A percentile compares a stretch with the other conserved stretches of the same genome.
Conservation (phyloP, 106 monocot species). For the Alisma plantagoaquatica region DNA sequence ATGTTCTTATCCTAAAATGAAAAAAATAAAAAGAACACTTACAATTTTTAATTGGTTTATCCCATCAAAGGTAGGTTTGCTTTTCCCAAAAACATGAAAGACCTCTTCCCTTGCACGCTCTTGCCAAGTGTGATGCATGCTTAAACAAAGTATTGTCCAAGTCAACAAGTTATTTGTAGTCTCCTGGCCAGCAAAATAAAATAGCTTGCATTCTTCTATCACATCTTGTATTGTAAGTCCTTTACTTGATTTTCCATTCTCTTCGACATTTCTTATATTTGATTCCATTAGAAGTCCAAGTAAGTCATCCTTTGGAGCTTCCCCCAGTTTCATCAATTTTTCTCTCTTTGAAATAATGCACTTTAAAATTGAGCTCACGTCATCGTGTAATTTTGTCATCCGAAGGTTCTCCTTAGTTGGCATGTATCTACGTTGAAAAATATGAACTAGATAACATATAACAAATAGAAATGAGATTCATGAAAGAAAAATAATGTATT, state of each 20-base stretch:
- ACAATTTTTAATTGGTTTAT: constrained; percentile 45
- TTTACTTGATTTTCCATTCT: constrained; percentile 21
- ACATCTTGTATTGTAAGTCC: constrained; percentile 45
- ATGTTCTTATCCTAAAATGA: too few species aligned
- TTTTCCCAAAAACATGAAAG: too few species aligned
- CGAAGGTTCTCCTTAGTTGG: constrained; percentile 12
- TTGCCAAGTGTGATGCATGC: constrained; percentile 46
- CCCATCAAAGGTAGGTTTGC: too few species aligned
- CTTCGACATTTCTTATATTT: constrained; percentile 24
- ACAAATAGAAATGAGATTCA: too few species aligned
- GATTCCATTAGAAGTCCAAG: constrained; percentile 46
- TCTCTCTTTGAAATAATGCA: constrained; percentile 41
- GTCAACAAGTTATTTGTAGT: too few species aligned
- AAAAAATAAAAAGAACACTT: constrained; percentile 8
- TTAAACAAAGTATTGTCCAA: constrained; percentile 48
- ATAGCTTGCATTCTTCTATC: constrained; percentile 67
- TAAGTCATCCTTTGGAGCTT: constrained; percentile 22
- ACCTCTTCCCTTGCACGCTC: too few species aligned
- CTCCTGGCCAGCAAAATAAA: too few species aligned
- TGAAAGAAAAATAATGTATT: too few species aligned
- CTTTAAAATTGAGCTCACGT: constrained; percentile 17
- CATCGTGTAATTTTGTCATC: constrained; percentile 17
- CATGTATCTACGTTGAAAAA: constrained; percentile 18
- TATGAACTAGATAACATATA: too few species aligned
- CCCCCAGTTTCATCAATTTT: constrained; percentile 19